Percentiles rank a stretch among this genome's conserved stretches.
Conservation (phyloP, 768 basidiomycete genomes). For the Mycena polygramma region DNA sequence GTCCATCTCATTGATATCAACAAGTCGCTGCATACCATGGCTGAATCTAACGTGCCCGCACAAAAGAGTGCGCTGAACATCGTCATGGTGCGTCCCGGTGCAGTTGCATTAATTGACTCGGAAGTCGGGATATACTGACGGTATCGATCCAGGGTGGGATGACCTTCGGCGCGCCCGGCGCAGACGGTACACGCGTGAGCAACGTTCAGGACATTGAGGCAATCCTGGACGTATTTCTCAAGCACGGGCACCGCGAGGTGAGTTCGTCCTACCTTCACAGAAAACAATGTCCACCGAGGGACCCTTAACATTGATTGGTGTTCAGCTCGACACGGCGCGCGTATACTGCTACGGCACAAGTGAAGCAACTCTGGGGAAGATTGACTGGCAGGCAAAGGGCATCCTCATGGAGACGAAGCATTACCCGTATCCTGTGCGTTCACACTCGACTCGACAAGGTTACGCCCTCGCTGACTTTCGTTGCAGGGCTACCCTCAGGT, state of each 20-base stretch:
- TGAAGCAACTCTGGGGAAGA: constrained; percentile 65
- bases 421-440: not conserved
- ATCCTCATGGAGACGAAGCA: constrained; percentile 72
- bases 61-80: constrained; percentile 32
- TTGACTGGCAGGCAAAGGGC: constrained; percentile 62
- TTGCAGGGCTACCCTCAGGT: not conserved
- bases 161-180: constrained; percentile 30
- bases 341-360: constrained; percentile 67
- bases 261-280: not conserved
- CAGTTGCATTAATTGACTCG: not conserved
- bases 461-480: not conserved
- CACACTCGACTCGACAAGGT: not conserved
- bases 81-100: constrained; percentile 22
- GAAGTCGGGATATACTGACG: too few species aligned
- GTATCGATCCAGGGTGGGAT: constrained; percentile 20
- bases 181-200: constrained; percentile 14
- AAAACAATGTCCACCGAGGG: not conserved
- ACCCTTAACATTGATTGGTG: too few species aligned
- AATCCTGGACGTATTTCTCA: constrained; percentile 23
- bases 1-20: too few species aligned
- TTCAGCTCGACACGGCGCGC: constrained; percentile 63
- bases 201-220: constrained; percentile 27
- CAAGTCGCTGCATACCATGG: too few species aligned
- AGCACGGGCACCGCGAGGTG: constrained; percentile 29
- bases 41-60: not conserved